Evolutionary conservation across 2,329 filamentous ascomycete species (phyloP), one percentile per base, ranked within the genome.

Genomic region (Trichoderma oligosporum): DNA sequence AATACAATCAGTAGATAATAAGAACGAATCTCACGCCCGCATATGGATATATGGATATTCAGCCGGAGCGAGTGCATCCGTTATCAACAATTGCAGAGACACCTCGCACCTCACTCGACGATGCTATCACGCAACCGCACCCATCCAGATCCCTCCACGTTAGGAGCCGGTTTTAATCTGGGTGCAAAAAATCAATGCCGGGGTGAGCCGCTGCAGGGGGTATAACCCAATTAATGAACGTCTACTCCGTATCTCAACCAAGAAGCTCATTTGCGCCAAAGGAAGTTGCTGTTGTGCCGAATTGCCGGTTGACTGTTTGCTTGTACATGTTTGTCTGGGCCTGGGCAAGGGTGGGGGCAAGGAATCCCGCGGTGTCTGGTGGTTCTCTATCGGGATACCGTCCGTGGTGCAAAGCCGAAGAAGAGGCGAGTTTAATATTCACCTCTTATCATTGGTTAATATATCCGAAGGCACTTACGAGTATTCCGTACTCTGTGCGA

Each of bases 71-170:
- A 24, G 18, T 25, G 24, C 14, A 20, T 20, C 46, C 31, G 41
- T 55, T 55, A 55, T 55, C 51, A 38, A n/a, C 12, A 54, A 33
- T 42, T 20, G 18, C n/a, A n/a, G 18, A 38, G 22, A 29, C 22
- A n/a, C 27, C 41, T 55, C 51, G 51, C 51, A 55, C 51, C 51
- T 55, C 41, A 55, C 41, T 4, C 24, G 38, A 7, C 22, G 41
- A 55, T 55, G 51, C 51, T 38, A 55, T 55, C 51, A 55, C 51
- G 51, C 51, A 55, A 55, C 12, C 41, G 51, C 22, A 22, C 51
- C 51, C 29, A 44, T 29, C n/a, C 29, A 20, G 38, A 20, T 42
- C 38, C 16, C 27, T 41, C 22, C 9, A 20, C 36, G 12, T 11
- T 31, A 38, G 31, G 31, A 29, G 27, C 22, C 7, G 22, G 9